phyloP scores from a whole-genome alignment of 768 basidiomycete genomes.

The Leccinellum rugosiceps region DNA sequence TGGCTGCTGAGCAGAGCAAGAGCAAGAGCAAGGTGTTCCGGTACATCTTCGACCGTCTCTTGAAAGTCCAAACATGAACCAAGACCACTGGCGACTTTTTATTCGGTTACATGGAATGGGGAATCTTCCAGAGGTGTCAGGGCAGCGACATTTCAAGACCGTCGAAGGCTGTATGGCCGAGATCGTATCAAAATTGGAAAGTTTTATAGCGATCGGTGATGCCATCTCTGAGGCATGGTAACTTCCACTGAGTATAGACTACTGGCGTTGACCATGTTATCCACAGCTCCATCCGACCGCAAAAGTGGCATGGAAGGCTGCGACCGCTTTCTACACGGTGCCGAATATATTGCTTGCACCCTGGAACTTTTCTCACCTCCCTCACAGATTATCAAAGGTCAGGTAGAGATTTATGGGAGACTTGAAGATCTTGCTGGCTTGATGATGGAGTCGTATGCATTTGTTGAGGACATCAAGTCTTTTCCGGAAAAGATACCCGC shows the following conservation, averaged over 20 bases:
- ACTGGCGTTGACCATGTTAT: not conserved
- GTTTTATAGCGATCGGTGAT: slow-evolving; percentile 24
- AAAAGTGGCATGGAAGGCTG: slow-evolving; percentile 28
- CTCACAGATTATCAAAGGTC: slow-evolving; percentile 26
- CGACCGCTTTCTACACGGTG: slow-evolving; percentile 29
- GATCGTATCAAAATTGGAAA: slow-evolving; percentile 23
- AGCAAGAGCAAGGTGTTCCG: slow-evolving; percentile 10
- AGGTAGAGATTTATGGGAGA: slow-evolving; percentile 24
- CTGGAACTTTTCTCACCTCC: slow-evolving; percentile 5
- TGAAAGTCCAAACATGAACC: not conserved
- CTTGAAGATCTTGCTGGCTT: slow-evolving; percentile 25
- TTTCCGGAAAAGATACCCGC: slow-evolving; percentile 27
- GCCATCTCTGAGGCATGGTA: slow-evolving; percentile 18
- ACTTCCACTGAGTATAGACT: not conserved
- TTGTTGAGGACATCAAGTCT: slow-evolving; percentile 28
- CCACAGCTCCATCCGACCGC: slow-evolving; percentile 25
- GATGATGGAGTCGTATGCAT: slow-evolving; percentile 33
- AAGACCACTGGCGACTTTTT: slow-evolving; percentile 18
- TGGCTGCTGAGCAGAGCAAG: slow-evolving; percentile 5
- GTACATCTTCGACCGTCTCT: slow-evolving; percentile 15
- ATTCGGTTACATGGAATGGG: slow-evolving; percentile 17
- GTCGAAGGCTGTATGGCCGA: slow-evolving; percentile 18
- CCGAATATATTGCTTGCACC: not conserved
- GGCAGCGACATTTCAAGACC: not conserved
- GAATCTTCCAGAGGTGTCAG: not conserved